Conservation (phyloP, 768 basidiomycete species). For the Suillus alpinus region DNA sequence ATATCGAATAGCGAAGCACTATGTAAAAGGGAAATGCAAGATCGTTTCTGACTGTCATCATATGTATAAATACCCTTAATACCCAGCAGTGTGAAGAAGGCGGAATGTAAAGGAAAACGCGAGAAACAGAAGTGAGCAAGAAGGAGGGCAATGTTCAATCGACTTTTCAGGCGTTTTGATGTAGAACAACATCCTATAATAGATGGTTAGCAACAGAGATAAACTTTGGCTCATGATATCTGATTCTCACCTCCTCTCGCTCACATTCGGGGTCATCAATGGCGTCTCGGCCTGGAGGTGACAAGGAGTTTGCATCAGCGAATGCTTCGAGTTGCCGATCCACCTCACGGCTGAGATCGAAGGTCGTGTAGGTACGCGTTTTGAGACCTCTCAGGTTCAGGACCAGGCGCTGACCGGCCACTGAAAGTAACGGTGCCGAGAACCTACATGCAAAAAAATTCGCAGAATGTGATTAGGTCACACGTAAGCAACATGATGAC, state of each 20-base stretch:
- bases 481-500: background rate
- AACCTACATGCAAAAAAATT: conserved; percentile 7
- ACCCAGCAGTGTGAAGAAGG: background rate
- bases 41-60: too few species aligned
- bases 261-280: too few species aligned
- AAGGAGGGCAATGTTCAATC: background rate
- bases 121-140: background rate
- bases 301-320: background rate
- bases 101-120: background rate
- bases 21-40: too few species aligned
- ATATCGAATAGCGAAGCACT: background rate
- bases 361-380: background rate
- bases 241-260: background rate
- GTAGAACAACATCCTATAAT: background rate
- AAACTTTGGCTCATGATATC: background rate
- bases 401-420: conserved; percentile 17
- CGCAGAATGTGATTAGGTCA: background rate
- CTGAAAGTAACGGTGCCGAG: conserved; percentile 11
- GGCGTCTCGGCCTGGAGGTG: background rate
- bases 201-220: background rate
- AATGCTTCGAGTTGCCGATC: conserved; percentile 16
- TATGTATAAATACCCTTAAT: too few species aligned
- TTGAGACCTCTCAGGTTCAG: conserved; percentile 15
- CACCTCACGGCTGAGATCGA: conserved; percentile 16
- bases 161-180: background rate